Evolutionary conservation across 2,329 filamentous ascomycete species (phyloP).

Genomic region (Fusarium nygamai): DNA sequence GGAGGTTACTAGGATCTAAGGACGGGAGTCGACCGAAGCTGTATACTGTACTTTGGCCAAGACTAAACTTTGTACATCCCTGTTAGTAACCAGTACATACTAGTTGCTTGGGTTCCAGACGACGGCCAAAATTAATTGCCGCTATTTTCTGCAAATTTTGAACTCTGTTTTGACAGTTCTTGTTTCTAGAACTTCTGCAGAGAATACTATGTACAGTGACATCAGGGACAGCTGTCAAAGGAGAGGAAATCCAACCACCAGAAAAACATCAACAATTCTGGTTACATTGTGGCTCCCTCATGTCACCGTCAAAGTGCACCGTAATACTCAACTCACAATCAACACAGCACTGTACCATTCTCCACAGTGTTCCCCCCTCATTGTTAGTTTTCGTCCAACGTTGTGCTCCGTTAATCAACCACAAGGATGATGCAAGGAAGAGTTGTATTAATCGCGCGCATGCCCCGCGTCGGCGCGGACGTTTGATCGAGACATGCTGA

Average conservation of each 20-base stretch:
- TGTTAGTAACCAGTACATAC: slow-evolving; percentile 4
- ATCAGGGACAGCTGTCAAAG: slow-evolving; percentile 14
- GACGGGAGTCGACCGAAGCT: slow-evolving; percentile 34
- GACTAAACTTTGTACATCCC: not conserved
- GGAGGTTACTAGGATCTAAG: slow-evolving; percentile 20
- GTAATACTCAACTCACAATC: not conserved
- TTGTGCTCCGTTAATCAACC: slow-evolving; percentile 17
- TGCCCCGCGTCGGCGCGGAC: slow-evolving; percentile 24
- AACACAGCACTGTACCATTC: not conserved
- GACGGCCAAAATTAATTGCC: not conserved
- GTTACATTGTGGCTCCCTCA: not conserved
- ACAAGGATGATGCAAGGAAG: slow-evolving; percentile 35
- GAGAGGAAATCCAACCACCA: not conserved
- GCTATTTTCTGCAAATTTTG: slow-evolving; percentile 3
- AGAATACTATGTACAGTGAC: slow-evolving; percentile 9
- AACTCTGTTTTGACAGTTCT: slow-evolving; percentile 13
- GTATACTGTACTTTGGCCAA: slow-evolving; percentile 24
- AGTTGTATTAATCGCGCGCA: slow-evolving; percentile 26
- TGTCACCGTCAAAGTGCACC: slow-evolving; percentile 5
- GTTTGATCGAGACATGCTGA: slow-evolving; percentile 28
- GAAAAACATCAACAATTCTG: not conserved
- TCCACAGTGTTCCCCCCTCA: slow-evolving; percentile 17
- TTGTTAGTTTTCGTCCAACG: slow-evolving; percentile 10
- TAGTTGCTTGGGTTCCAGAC: not conserved
- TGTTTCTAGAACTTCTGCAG: slow-evolving; percentile 28